Base-by-base conservation (phyloP, 768 basidiomycete genomes). In the Lepiota brunneoincarnata region DNA sequence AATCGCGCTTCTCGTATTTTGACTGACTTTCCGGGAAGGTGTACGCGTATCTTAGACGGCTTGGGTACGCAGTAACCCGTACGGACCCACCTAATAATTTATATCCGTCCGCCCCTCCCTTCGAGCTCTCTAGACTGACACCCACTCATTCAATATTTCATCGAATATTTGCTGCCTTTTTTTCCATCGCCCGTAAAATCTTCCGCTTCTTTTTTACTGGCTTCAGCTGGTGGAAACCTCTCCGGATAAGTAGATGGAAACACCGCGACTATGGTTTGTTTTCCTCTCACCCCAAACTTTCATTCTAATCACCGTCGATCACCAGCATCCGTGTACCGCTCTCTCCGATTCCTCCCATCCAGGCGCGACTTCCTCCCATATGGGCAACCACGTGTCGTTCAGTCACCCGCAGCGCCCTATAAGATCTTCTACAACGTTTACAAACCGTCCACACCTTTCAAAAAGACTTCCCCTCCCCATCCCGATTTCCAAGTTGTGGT, bases 11-110 rank as follows among this genome's bases (percentile, higher is more conserved):
- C 17, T 11, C 11, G 10, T 44, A 2, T 45, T 26, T 20, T 34
- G 11, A 41, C 35, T 59, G 43, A 53, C 45, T 42, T 18, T 49
- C 20, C 6, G n/a, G 43, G 14, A 54, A 98, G 95, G 91, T 96
- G 18, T 98, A 89, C 63, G 82, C 96, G 0, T 94, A 96, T 69
- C 78, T 99, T 28, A 93, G 88, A 63, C 84, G 97, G 15, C 74
- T 98, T 36, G 97, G 97, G 12, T 99, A 97, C 69, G 79, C 84
- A 10, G 83, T 98, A 9, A 91, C 84, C 38, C 82, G 97, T n/a
- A 75, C 91, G 0, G 73, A 77, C 4, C 78, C 83, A 4, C 87
- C 86, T 4, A 75, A 75, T 5, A 53, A 72, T 0, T 73, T 75
- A 14, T 89, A 87, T 78, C 77, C 76, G 14, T 58, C 64, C 5